Evolutionary conservation across 1,284 basidiomycete species (phyloP), one percentile per base, ranked within the genome.

Genomic region (Ceratobasidium sp.): DNA sequence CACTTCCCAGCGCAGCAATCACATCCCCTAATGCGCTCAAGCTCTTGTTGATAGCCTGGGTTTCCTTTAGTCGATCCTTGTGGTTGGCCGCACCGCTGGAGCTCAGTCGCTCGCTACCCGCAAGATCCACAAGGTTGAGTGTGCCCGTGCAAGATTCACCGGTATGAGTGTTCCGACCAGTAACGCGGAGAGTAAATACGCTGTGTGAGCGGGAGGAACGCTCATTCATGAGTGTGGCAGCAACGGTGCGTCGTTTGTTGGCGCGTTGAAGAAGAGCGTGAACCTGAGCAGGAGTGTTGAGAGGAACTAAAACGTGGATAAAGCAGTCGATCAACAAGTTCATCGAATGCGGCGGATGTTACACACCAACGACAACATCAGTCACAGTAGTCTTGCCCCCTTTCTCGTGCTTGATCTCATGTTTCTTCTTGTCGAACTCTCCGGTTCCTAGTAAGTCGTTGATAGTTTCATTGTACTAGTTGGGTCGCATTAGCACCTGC

Each of bases 201-300:
- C 94, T 96, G 79, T 98, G 97, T 0, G 93, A 96, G 58, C 97
- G 93, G 0, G 94, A 97, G 0, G 94, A 96, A 65, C 96, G 93
- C 82, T 98, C 97, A 82, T 99, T 98, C 92, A 98, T 97, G 72
- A 97, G 85, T 8, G 97, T 99, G 2, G 96, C 92, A 0, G 97
- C 97, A 0, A 97, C 95, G 0, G 92, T 94, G 23, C 97, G 86
- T 18, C 94, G 87, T 1, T 88, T 88, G 78, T 94, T 91, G 0
- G 96, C 96, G n/a, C 88, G 83, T 39, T 88, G 83, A 50, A 97
- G 87, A 21, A 98, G 86, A 0, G 87, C 83, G 52, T 89, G 87
- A 36, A 97, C 96, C 80, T 96, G 91, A 0, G 87, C 85, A 0
- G 96, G 85, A 0, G 92, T 92, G 53, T 84, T 85, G n/a, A 97